phyloP scores from a whole-genome alignment of 768 basidiomycete genomes.

The Mycena maculata region DNA sequence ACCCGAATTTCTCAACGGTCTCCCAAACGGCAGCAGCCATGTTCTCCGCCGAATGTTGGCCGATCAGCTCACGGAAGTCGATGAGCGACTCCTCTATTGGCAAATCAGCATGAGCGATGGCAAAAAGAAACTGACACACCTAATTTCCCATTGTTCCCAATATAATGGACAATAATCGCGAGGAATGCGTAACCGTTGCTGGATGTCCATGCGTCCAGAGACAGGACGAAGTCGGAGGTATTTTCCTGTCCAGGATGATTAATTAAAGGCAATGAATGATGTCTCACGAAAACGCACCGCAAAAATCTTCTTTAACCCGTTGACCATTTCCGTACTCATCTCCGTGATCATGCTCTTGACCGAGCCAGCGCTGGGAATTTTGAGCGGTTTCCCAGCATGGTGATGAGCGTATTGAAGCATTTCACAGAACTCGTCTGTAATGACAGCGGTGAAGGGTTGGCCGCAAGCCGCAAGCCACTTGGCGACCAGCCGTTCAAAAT shows the following conservation, averaged over 20 bases:
- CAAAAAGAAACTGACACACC: constrained; percentile 24
- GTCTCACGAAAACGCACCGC: background rate
- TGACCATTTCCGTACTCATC: background rate
- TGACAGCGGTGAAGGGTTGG: constrained; percentile 1
- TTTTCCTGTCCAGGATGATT: background rate
- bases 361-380: background rate
- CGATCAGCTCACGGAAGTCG: constrained; percentile 49
- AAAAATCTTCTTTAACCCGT: background rate
- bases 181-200: constrained; percentile 45
- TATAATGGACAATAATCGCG: constrained; percentile 37
- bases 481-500: background rate
- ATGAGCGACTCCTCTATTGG: constrained; percentile 50
- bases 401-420: constrained; percentile 2
- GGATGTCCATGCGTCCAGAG: constrained; percentile 46
- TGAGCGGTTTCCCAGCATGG: background rate
- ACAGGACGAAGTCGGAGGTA: constrained; percentile 27
- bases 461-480: constrained; percentile 9
- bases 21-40: constrained; percentile 49
- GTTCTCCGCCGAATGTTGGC: constrained; percentile 43
- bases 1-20: constrained; percentile 40
- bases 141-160: constrained; percentile 37
- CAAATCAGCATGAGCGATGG: background rate
- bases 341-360: background rate
- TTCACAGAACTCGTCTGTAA: background rate
- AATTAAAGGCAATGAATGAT: no score